phyloP scores from a whole-genome alignment of 805 yeast species.

The Myxozyma sirexii region DNA sequence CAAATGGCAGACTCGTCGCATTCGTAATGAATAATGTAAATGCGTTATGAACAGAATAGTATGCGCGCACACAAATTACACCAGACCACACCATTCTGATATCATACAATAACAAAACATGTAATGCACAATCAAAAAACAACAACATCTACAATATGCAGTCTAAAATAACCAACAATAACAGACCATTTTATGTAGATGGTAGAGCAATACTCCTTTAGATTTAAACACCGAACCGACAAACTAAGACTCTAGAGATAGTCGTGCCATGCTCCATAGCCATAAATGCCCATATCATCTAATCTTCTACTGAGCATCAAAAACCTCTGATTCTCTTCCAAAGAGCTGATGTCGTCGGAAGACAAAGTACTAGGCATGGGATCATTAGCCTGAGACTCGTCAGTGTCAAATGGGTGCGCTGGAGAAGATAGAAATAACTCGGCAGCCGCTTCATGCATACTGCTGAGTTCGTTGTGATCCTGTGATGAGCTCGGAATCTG shows the following conservation, averaged over 20 bases:
- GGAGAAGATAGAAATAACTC: slow-evolving; percentile 8
- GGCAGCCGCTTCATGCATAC: slow-evolving; percentile 12
- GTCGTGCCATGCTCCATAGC: slow-evolving; percentile 18
- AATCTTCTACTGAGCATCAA: slow-evolving; percentile 16
- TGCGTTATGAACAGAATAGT: no score
- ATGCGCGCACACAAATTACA: no score
- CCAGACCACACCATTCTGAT: no score
- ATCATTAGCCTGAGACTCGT: neutral
- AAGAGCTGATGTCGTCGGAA: slow-evolving; percentile 5
- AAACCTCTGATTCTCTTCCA: slow-evolving; percentile 22
- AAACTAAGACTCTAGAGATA: neutral
- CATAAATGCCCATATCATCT: slow-evolving; percentile 27
- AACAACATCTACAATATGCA: slow-evolving; percentile 1
- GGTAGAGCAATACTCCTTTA: neutral
- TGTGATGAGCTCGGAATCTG: neutral
- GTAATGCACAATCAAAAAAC: no score
- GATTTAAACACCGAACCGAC: neutral
- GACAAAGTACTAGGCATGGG: neutral
- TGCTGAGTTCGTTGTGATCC: neutral
- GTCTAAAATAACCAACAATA: neutral
- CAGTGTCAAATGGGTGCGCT: neutral
- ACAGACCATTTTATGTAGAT: neutral
- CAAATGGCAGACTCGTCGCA: no score
- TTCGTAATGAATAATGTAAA: no score
- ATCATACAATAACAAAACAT: no score